These are phyloP conservation scores for Chamaenerion angustifolium DNA, from an alignment of 345 rosid genomes.

Conservation along the genomic window DNA sequence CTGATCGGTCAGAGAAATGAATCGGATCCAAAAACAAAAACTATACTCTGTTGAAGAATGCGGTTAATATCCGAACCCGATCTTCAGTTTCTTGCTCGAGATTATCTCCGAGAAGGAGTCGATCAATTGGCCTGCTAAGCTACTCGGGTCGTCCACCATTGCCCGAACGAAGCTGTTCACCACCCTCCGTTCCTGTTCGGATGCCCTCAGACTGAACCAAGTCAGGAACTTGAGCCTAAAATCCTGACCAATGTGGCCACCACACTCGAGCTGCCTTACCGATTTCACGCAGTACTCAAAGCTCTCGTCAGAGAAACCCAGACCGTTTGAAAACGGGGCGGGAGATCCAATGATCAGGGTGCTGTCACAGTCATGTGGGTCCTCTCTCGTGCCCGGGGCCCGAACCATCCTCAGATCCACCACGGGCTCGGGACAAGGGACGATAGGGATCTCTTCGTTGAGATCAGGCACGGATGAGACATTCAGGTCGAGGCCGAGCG, in stretches of 20 bases:
- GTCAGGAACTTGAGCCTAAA: constrained; percentile 83
- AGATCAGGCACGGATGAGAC: constrained; percentile 76
- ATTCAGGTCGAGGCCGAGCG: constrained; percentile 66
- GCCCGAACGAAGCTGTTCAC: constrained; percentile 83
- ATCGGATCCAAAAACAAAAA: no score
- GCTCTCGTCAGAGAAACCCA: constrained; percentile 60
- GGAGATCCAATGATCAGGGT: constrained; percentile 47
- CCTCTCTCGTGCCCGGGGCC: constrained; percentile 23
- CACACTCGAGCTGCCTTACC: constrained; percentile 72
- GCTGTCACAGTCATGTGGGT: constrained; percentile 75
- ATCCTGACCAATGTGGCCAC: constrained; percentile 55
- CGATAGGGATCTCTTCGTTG: constrained; percentile 41
- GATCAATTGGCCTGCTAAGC: constrained; percentile 86
- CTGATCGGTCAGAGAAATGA: no score
- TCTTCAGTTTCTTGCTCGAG: constrained; percentile 60
- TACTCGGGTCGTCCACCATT: constrained; percentile 64
- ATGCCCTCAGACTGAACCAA: constrained; percentile 88
- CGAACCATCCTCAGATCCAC: no score
- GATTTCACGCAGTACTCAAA: constrained; percentile 78
- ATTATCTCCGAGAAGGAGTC: constrained; percentile 66
- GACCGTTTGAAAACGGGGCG: constrained; percentile 25
- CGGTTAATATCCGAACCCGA: constrained; percentile 47
- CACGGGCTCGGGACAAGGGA: no score
- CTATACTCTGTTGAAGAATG: constrained; percentile 26
- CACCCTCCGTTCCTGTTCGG: constrained; percentile 72